Evolutionary conservation across 371 early-diverging fungal species (phyloP).

Genomic region (Mortierella sp.): DNA sequence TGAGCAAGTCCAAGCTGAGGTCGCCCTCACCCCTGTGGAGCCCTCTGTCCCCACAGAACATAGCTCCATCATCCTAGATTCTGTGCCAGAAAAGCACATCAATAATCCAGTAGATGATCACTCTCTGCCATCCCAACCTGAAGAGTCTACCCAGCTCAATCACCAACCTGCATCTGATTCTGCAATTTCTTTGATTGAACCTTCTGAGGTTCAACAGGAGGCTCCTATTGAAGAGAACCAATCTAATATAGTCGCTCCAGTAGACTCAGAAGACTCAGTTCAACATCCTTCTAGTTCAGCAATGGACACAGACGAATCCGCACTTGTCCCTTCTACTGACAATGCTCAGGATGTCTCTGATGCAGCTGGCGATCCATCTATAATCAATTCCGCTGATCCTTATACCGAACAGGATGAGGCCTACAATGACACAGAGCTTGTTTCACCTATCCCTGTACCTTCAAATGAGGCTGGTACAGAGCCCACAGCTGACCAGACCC

Average conservation of each 20-base stretch:
- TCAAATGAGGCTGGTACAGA: conserved; percentile 14
- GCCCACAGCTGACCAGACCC: not conserved
- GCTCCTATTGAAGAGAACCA: not conserved
- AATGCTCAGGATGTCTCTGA: not conserved
- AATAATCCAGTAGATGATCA: conserved; percentile 12
- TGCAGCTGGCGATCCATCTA: conserved; percentile 3
- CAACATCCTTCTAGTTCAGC: conserved; percentile 4
- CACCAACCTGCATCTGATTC: conserved; percentile 29
- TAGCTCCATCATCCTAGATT: not conserved
- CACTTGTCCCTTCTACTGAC: conserved; percentile 1
- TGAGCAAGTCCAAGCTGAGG: conserved; percentile 15
- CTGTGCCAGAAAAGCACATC: conserved; percentile 9
- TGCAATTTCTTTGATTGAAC: conserved; percentile 8
- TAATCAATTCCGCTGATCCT: conserved; percentile 15
- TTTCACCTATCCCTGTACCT: conserved; percentile 24
- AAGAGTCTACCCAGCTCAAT: not conserved
- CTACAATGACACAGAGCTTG: conserved; percentile 31
- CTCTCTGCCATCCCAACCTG: not conserved
- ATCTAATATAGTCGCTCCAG: not conserved
- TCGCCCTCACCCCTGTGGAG: conserved; percentile 1
- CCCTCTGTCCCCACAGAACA: conserved; percentile 11
- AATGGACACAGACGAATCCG: conserved; percentile 25
- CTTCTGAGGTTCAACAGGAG: conserved; percentile 8
- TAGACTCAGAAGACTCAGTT: conserved; percentile 6
- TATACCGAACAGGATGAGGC: conserved; percentile 29